Evolutionary conservation across 768 basidiomycete species (phyloP).

Genomic region (Boletales sp.): DNA sequence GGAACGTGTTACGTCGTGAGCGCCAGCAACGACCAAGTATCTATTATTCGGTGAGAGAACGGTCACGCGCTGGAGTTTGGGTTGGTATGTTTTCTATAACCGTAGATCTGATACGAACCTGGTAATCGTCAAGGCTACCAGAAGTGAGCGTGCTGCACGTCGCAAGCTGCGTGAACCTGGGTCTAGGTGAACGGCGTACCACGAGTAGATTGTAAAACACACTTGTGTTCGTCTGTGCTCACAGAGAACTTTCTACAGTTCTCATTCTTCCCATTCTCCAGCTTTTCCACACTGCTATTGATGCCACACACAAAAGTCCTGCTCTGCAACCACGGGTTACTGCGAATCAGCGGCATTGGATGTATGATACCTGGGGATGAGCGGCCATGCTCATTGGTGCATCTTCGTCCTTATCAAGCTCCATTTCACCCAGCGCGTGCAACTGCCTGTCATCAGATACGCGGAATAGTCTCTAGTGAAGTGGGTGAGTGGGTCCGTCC

Average conservation of each 20-base stretch:
- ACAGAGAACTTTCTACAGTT: constrained; percentile 77
- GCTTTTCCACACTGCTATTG: constrained; percentile 66
- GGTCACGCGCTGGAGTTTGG: constrained; percentile 67
- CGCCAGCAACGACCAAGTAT: constrained; percentile 69
- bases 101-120: constrained; percentile 48
- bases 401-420: constrained; percentile 81
- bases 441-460: constrained; percentile 52
- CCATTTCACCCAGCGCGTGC: constrained; percentile 60
- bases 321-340: constrained; percentile 28
- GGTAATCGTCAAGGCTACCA: constrained; percentile 72
- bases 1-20: constrained; percentile 52
- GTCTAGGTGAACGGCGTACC: constrained; percentile 9
- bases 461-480: constrained; percentile 61
- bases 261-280: constrained; percentile 68
- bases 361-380: constrained; percentile 48
- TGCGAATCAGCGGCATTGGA: background rate
- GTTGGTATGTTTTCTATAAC: background rate
- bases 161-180: constrained; percentile 27
- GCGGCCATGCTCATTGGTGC: constrained; percentile 95
- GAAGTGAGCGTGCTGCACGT: constrained; percentile 61
- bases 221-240: constrained; percentile 52
- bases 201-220: constrained; percentile 16
- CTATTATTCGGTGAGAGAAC: constrained; percentile 67
- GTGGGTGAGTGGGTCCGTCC: constrained; percentile 5
- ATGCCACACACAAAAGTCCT: constrained; percentile 77